Evolutionary conservation across 2,329 filamentous ascomycete genomes (phyloP).

Genomic region (Phialocephala sp.): DNA sequence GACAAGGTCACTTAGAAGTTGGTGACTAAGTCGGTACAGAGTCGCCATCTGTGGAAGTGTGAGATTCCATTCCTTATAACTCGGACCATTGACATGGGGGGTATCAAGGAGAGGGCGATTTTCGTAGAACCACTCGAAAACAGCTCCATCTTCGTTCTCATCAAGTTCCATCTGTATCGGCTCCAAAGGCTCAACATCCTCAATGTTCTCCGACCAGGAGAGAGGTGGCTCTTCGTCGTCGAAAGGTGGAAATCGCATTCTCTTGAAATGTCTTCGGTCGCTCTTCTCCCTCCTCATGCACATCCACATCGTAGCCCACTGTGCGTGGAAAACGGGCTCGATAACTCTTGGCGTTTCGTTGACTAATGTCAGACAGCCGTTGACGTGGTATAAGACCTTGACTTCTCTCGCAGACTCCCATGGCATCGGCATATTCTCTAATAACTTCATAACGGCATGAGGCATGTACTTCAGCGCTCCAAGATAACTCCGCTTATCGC

Average conservation of each 20-base stretch:
- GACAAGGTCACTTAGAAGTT: conserved; percentile 87
- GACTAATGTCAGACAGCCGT: conserved; percentile 94
- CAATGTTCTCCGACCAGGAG: conserved; percentile 98
- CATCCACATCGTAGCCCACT: conserved; percentile 99
- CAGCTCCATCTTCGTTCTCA: conserved; percentile 87
- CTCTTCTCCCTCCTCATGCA: conserved; percentile 98
- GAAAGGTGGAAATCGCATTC: conserved; percentile 98
- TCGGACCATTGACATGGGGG: conserved; percentile 91
- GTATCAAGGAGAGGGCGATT: conserved; percentile 90
- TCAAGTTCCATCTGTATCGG: conserved; percentile 99
- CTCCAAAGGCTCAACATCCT: conserved; percentile 96
- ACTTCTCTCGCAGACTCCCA: conserved; percentile 97
- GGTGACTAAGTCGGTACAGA: conserved; percentile 88
- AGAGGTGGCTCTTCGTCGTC: conserved; percentile 98
- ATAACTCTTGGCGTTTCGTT: conserved; percentile 97
- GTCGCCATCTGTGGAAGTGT: conserved; percentile 94
- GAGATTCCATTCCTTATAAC: conserved; percentile 96
- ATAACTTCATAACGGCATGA: conserved; percentile 92
- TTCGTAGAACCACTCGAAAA: conserved; percentile 98
- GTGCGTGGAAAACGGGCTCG: conserved; percentile 95
- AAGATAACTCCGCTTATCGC: conserved; percentile 96
- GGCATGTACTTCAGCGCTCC: conserved; percentile 99
- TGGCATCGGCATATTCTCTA: conserved; percentile 99
- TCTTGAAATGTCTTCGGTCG: conserved; percentile 93
- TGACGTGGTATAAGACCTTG: conserved; percentile 97